Conservation (phyloP, 257 asterid genomes). For the Gentiana dahurica region DNA sequence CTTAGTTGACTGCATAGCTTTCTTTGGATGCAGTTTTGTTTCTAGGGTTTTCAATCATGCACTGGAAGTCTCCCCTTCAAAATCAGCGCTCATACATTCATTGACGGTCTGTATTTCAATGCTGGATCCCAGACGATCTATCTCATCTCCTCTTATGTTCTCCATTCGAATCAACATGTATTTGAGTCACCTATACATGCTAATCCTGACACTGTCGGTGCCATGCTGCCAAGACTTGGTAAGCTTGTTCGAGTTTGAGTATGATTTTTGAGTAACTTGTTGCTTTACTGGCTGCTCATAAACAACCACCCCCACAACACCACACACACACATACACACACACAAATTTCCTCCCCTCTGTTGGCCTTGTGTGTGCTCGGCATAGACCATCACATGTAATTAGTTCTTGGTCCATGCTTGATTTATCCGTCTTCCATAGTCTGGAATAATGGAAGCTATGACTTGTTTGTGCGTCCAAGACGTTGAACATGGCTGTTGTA, state of each 20-base stretch:
- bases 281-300: too few species aligned
- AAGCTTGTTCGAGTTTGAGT: slow-evolving; percentile 2
- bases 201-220: slow-evolving; percentile 77
- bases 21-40: slow-evolving; percentile 57
- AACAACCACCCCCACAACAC: too few species aligned
- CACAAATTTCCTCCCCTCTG: too few species aligned
- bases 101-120: slow-evolving; percentile 82
- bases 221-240: slow-evolving; percentile 98
- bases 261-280: too few species aligned
- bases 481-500: too few species aligned
- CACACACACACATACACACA: too few species aligned
- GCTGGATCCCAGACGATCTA: slow-evolving; percentile 86
- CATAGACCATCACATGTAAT: too few species aligned
- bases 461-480: too few species aligned
- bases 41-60: slow-evolving; percentile 83
- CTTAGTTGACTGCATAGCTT: slow-evolving; percentile 9
- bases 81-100: slow-evolving; percentile 78
- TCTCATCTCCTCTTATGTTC: slow-evolving; percentile 59
- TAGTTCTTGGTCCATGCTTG: too few species aligned
- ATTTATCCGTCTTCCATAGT: too few species aligned
- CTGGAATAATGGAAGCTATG: too few species aligned
- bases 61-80: slow-evolving; percentile 71
- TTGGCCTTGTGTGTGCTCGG: too few species aligned
- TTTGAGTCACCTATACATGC: slow-evolving; percentile 65
- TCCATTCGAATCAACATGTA: slow-evolving; percentile 71